Evolutionary conservation across 768 basidiomycete species (phyloP).

Genomic region (Gelatoporia subvermispora): DNA sequence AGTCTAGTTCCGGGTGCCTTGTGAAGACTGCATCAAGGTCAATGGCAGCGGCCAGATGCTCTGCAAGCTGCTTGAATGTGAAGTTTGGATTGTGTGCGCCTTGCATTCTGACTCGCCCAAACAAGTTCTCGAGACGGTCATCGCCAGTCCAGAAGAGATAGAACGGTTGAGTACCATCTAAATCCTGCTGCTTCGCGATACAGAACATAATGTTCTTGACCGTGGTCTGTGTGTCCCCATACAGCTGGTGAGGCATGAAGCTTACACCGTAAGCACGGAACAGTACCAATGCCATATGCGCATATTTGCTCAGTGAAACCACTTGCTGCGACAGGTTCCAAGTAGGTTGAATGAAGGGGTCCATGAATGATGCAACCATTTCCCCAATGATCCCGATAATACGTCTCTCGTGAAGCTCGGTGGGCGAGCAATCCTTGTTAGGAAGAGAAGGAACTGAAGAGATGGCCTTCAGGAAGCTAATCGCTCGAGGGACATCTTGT

Average conservation of each 20-base stretch:
- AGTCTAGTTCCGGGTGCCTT: conserved; percentile 2
- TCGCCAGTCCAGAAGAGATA: conserved; percentile 1
- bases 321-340: conserved; percentile 3
- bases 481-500: neutral
- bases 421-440: neutral
- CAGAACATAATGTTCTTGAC: conserved; percentile 4
- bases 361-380: neutral
- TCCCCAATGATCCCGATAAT: neutral
- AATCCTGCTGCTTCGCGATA: conserved; percentile 4
- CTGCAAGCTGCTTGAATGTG: neutral
- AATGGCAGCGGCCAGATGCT: neutral
- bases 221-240: conserved; percentile 4
- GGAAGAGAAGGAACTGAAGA: neutral
- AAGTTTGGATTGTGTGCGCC: neutral
- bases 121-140: conserved; percentile 4
- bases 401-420: neutral
- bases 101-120: neutral
- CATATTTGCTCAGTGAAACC: neutral
- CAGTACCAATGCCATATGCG: conserved; percentile 2
- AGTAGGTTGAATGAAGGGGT: neutral
- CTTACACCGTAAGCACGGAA: neutral
- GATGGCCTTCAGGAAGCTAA: neutral
- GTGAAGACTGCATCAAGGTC: neutral
- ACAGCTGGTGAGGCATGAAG: conserved; percentile 3
- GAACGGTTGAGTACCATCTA: neutral